Evolutionary conservation across 2,329 filamentous ascomycete species (phyloP), one percentile per base, ranked within the genome.

Genomic region (Arthrobotrys entomopaga): DNA sequence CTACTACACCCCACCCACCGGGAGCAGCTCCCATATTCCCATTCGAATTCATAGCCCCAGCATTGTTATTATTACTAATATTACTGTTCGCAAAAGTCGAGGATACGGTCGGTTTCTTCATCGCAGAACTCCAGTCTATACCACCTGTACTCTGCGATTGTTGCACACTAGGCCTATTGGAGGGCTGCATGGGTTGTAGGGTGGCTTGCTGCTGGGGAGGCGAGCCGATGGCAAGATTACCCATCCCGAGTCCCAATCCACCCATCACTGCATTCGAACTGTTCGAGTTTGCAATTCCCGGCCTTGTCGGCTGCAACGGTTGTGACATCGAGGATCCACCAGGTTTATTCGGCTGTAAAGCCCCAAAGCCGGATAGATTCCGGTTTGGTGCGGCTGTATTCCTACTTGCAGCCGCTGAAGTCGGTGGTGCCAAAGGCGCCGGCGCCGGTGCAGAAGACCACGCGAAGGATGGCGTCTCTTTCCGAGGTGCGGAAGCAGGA

Each of bases 361-460:
- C 42, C 4, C 57, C 70, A 57, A 75, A 72, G 10, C 58, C 64
- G 34, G 56, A 50, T 26, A 73, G 52, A 50, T 16, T 16, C 15
- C 58, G 75, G 29, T 65, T 65, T 8, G 48, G 61, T 46, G 53
- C 64, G 43, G 67, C 56, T 1, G 58, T 53, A 34, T 52, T 77
- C 5, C 80, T 80, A 15, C 82, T 81, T 3, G 85, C 82, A 85
- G 83, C 1, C 84, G 80, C n/a, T 84, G 72, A n/a, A 16, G 38
- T 46, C 24, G 72, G 61, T 34, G 60, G 79, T 1, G 84, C 80
- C 1, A 83, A 82, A 53, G 81, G 81, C 11, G 82, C 78, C 11
- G 80, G 77, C 1, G 81, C 81, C 60, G 79, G 13, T 7, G 42
- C 81, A 34, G 29, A 34, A 10, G 29, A 34, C 15, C 77, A 81